phyloP scores from a whole-genome alignment of 2,329 filamentous ascomycete genomes.

The Exophiala lecanii-corni region DNA sequence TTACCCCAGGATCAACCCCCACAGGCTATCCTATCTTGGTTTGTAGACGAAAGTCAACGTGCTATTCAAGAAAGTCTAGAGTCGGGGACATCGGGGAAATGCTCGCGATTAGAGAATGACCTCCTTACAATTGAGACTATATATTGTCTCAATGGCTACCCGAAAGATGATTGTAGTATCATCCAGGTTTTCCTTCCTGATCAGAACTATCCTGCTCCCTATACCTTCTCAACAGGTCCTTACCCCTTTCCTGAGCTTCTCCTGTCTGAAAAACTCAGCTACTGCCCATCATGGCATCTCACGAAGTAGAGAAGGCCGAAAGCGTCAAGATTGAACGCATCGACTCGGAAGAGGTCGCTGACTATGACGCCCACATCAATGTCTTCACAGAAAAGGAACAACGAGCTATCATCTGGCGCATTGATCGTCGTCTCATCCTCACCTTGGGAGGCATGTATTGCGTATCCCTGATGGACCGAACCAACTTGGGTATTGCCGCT shows the following conservation, averaged over 20 bases:
- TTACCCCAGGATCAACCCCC: too few relatives aligned
- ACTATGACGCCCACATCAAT: neutral
- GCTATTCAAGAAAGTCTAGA: too few relatives aligned
- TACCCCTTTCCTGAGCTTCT: neutral
- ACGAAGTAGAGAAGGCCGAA: neutral
- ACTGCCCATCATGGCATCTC: neutral
- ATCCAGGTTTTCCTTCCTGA: too few relatives aligned
- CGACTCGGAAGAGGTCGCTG: neutral
- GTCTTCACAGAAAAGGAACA: neutral
- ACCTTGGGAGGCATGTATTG: conserved; percentile 62
- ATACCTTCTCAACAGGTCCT: too few relatives aligned
- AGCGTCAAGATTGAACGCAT: neutral
- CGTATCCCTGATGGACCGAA: conserved; percentile 40
- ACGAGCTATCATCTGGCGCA: conserved; percentile 28
- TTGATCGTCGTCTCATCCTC: conserved; percentile 62
- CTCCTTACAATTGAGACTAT: too few relatives aligned
- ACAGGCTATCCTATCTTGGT: too few relatives aligned
- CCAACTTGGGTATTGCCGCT: conserved; percentile 56
- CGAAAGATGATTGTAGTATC: too few relatives aligned
- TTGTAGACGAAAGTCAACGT: too few relatives aligned
- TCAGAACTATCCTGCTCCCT: too few relatives aligned
- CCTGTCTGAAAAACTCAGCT: neutral
- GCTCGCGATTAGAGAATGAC: too few relatives aligned
- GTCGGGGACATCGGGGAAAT: too few relatives aligned
- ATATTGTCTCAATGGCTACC: too few relatives aligned